phyloP scores from a whole-genome alignment of 257 asterid species.

The Fraxinus cuspidata region DNA sequence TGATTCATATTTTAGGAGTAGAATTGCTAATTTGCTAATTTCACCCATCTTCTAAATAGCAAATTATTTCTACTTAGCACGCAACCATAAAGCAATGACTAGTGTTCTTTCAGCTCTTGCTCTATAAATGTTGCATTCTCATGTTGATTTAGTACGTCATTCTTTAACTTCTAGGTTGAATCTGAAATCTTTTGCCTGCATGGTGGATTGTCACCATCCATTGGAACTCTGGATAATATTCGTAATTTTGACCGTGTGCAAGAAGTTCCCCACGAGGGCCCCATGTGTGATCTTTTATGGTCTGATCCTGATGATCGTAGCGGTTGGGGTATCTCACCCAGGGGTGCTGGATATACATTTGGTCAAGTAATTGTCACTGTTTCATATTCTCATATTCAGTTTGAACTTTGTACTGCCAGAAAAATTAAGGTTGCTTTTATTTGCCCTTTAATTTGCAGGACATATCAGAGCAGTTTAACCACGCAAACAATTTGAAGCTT shows the following conservation, averaged over 20 bases:
- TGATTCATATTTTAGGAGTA: not conserved
- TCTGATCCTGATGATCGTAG: too few relatives aligned
- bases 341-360: conserved; percentile 20
- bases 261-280: too few relatives aligned
- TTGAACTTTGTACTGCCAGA: too few relatives aligned
- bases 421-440: too few relatives aligned
- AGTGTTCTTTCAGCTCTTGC: not conserved
- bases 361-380: too few relatives aligned
- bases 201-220: too few relatives aligned
- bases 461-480: conserved; percentile 53
- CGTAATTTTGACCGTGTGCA: too few relatives aligned
- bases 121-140: conserved; percentile 4
- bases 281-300: too few relatives aligned
- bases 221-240: too few relatives aligned
- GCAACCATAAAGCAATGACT: not conserved
- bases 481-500: conserved; percentile 69
- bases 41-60: not conserved
- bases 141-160: not conserved
- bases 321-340: conserved; percentile 89
- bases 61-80: not conserved
- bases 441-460: too few relatives aligned
- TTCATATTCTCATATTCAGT: too few relatives aligned
- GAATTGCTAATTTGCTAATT: not conserved
- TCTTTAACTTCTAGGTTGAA: conserved; percentile 54
- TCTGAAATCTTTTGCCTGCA: conserved; percentile 56